Conservation (phyloP, 768 basidiomycete species). For the Daedaleopsis nitida region DNA sequence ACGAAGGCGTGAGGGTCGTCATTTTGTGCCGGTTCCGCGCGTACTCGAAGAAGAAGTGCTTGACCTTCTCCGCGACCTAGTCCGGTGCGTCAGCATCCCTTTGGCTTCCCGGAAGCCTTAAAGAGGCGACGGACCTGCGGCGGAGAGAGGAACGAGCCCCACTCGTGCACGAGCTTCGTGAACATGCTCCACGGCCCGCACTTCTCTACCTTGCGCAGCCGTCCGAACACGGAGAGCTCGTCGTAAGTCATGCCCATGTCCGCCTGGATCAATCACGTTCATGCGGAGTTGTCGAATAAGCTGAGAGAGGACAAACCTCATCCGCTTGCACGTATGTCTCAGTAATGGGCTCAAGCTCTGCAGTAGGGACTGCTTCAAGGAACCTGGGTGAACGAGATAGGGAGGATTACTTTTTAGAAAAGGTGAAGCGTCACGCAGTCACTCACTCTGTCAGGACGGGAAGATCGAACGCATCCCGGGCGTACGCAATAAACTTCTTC, state of each 20-base stretch:
- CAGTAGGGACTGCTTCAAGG: constrained; percentile 88
- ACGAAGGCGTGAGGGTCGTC: constrained; percentile 92
- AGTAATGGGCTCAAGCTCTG: constrained; percentile 94
- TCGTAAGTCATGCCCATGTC: constrained; percentile 99
- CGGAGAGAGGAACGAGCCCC: constrained; percentile 87
- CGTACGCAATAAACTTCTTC: constrained; percentile 93
- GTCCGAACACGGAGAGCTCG: constrained; percentile 90
- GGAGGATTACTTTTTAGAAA: too few relatives aligned
- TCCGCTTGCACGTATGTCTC: constrained; percentile 94
- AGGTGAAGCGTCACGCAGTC: too few relatives aligned
- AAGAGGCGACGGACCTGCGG: constrained; percentile 54
- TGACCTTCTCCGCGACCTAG: constrained; percentile 96
- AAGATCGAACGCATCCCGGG: constrained; percentile 74
- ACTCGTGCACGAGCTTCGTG: constrained; percentile 91
- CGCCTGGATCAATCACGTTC: constrained; percentile 46
- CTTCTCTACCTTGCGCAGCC: constrained; percentile 94
- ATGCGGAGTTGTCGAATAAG: not conserved
- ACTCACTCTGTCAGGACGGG: constrained; percentile 77
- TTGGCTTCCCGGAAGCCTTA: too few relatives aligned
- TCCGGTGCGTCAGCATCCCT: not conserved
- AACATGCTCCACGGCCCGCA: constrained; percentile 98
- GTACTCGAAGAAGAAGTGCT: constrained; percentile 95
- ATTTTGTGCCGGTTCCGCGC: constrained; percentile 98
- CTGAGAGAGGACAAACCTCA: constrained; percentile 55
- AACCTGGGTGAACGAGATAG: constrained; percentile 55